Evolutionary conservation across 2,329 filamentous ascomycete genomes (phyloP), one percentile per base, ranked within the genome.

Genomic region (Penicillium rolfsii): DNA sequence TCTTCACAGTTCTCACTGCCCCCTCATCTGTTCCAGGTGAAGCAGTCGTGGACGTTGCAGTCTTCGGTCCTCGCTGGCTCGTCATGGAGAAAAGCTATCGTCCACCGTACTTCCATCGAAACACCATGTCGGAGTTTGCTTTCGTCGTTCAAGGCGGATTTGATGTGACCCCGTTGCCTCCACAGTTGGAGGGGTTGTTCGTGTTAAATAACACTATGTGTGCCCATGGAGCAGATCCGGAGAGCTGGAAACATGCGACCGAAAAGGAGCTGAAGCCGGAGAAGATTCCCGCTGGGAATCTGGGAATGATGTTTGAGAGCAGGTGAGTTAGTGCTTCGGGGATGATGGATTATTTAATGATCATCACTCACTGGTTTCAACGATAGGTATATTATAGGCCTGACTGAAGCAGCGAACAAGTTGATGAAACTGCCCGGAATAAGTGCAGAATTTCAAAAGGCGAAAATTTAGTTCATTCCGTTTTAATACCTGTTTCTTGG

Each of bases 61-160:
- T 49, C n/a, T 49, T 49, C 9, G 24, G 46, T 22, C 28, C 46
- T 49, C 46, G 28, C 46, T 49, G 46, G 46, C 46, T 49, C 4
- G 46, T 49, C 24, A 46, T 46, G 14, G 43, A 46, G 43, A 28
- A 28, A 14, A 49, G 16, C 46, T 49, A 49, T 7, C 46, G 46
- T 35, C 46, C 46, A 5, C 46, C 46, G 7, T 49, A 49, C 46
- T 49, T 49, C 6, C 28, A 49, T 19, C 30, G n/a, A 19, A 30
- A 49, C 8, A 35, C 30, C 28, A 49, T 49, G 46, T 35, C 46
- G 6, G 46, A 49, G 28, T 49, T 35, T 49, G 46, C n/a, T 19
- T 35, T 49, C 33, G 28, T 49, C 16, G 35, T 49, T 19, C 5
- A 19, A 49, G 24, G 46, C 8, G 28, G 30, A 12, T 49, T 49